phyloP scores from a whole-genome alignment of 1,284 basidiomycete genomes.

The Ceratobasidium sp. region DNA sequence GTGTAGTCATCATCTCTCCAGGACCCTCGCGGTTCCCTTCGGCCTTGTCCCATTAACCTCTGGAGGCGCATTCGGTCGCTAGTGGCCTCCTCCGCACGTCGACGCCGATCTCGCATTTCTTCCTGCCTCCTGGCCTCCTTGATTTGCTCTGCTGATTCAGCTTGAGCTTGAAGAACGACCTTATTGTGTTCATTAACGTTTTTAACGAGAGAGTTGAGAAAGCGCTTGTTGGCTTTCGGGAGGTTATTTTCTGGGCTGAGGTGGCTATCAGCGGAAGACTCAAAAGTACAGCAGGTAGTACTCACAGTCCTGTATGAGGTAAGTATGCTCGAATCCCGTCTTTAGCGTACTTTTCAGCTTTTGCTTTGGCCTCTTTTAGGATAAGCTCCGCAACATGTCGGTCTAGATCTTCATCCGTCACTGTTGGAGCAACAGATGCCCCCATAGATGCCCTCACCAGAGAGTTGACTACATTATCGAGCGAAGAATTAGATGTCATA shows the following conservation, averaged over 20 bases:
- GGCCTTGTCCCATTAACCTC: slow-evolving; percentile 59
- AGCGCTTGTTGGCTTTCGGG: slow-evolving; percentile 90
- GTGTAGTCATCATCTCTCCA: slow-evolving; percentile 62
- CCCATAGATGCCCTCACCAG: slow-evolving; percentile 88
- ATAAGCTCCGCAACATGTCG: slow-evolving; percentile 89
- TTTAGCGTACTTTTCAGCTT: slow-evolving; percentile 76
- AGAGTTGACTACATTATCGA: slow-evolving; percentile 87
- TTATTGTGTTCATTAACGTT: slow-evolving; percentile 94
- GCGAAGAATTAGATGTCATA: slow-evolving; percentile 64
- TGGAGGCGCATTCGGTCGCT: slow-evolving; percentile 65
- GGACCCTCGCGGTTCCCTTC: slow-evolving; percentile 31
- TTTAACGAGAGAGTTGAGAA: slow-evolving; percentile 87
- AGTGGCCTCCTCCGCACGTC: slow-evolving; percentile 76
- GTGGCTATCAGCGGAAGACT: slow-evolving; percentile 17
- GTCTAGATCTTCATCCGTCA: slow-evolving; percentile 88
- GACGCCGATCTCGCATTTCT: slow-evolving; percentile 70
- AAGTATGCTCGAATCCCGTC: slow-evolving; percentile 79
- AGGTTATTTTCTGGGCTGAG: slow-evolving; percentile 60
- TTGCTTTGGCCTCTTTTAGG: slow-evolving; percentile 89
- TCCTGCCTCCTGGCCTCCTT: slow-evolving; percentile 73
- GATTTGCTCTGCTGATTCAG: slow-evolving; percentile 77
- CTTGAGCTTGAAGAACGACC: slow-evolving; percentile 81
- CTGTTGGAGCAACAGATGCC: slow-evolving; percentile 69
- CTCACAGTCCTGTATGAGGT: slow-evolving; percentile 55
- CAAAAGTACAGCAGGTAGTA: not conserved